phyloP scores from a whole-genome alignment of 805 yeast species.

The Yarrowia sp. region DNA sequence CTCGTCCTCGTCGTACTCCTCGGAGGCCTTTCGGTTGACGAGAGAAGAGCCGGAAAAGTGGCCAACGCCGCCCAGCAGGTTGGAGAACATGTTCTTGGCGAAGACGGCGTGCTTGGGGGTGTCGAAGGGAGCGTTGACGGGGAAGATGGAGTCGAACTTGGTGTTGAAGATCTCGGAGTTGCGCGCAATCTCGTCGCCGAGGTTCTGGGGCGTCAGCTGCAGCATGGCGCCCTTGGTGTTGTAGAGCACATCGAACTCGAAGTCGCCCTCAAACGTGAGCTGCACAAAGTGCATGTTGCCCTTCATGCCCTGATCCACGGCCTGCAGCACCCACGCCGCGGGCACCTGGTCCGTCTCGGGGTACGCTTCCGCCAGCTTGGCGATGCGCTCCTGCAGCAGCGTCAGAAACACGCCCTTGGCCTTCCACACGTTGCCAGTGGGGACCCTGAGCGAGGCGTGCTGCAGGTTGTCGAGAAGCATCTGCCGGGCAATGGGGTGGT shows the following conservation, averaged over 20 bases:
- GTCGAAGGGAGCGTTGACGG: constrained; percentile 55
- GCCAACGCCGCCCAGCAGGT: constrained; percentile 84
- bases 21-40: constrained; percentile 68
- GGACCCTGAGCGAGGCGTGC: constrained; percentile 66
- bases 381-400: constrained; percentile 66
- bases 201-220: constrained; percentile 29
- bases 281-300: constrained; percentile 84
- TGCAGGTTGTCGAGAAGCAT: constrained; percentile 47
- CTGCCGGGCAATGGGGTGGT: constrained; percentile 40
- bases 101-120: constrained; percentile 48
- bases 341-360: constrained; percentile 39
- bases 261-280: constrained; percentile 66
- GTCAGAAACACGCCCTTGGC: constrained; percentile 74
- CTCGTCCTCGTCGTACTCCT: constrained; percentile 69
- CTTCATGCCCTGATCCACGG: constrained; percentile 60
- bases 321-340: constrained; percentile 47
- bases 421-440: constrained; percentile 70
- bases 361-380: constrained; percentile 42
- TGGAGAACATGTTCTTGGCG: constrained; percentile 77
- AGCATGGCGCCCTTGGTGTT: constrained; percentile 45
- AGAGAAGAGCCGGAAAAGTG: constrained; percentile 80
- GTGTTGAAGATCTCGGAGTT: constrained; percentile 46
- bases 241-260: constrained; percentile 71
- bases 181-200: constrained; percentile 37
- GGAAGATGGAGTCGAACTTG: constrained; percentile 53